phyloP scores from a whole-genome alignment of 306 rosid species.

The Vigna nakashimae region DNA sequence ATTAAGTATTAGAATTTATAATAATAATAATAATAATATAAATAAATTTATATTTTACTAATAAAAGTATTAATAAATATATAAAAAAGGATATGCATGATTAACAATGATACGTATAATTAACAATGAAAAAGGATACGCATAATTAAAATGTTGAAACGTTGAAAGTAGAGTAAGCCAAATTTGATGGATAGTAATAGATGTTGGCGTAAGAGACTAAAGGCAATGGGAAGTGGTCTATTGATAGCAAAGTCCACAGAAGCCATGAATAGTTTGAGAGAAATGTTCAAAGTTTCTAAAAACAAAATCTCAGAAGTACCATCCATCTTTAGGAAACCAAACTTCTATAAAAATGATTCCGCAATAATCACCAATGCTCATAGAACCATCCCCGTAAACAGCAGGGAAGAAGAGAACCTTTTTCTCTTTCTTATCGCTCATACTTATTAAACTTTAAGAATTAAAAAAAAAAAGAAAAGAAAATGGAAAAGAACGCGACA shows the following conservation, averaged over 20 bases:
- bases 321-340: conserved; percentile 23
- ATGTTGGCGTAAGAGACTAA: neutral
- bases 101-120: neutral
- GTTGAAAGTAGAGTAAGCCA: neutral
- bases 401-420: conserved; percentile 3
- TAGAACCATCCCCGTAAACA: conserved; percentile 31
- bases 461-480: neutral
- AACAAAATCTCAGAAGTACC: neutral
- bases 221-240: conserved; percentile 1
- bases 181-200: neutral
- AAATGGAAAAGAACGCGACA: conserved; percentile 49
- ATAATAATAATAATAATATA: no score
- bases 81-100: no score
- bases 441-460: neutral
- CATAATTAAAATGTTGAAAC: no score
- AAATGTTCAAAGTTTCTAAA: conserved; percentile 40
- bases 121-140: no score
- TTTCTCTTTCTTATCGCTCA: neutral
- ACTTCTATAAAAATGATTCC: neutral
- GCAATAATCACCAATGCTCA: conserved; percentile 20
- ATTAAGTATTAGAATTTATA: no score
- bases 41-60: no score
- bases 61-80: no score
- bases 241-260: conserved; percentile 13
- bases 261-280: conserved; percentile 18